Percentiles rank a stretch among this genome's conserved stretches.
These are phyloP conservation scores for Boletus calvinii DNA, from an alignment of 1,284 basidiomycete genomes.

Conservation along the genomic window DNA sequence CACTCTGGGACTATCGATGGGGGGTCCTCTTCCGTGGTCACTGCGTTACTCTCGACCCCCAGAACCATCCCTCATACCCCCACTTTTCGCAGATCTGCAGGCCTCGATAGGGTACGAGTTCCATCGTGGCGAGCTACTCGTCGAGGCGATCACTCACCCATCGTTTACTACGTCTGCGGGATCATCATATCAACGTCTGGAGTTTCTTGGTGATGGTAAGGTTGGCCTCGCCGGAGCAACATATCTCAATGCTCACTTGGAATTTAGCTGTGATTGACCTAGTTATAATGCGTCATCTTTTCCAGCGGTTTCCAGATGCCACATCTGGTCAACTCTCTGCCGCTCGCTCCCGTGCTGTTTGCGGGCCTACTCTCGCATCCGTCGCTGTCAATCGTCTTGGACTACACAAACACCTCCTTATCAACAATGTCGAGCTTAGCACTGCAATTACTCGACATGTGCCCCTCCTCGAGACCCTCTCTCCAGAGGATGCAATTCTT, in stretches of 20 bases:
- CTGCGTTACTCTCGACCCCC: constrained; percentile 38
- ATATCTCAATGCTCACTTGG: constrained; percentile 13
- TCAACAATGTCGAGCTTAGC: constrained; percentile 68
- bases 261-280: constrained; percentile 70
- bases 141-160: constrained; percentile 80
- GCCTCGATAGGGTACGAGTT: constrained; percentile 70
- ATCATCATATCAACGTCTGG: constrained; percentile 77
- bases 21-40: no score
- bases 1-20: no score
- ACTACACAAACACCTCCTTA: constrained; percentile 69
- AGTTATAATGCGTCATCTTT: constrained; percentile 72
- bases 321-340: constrained; percentile 74
- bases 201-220: constrained; percentile 84
- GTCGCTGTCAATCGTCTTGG: constrained; percentile 62
- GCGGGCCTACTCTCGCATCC: constrained; percentile 67
- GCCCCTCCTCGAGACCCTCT: constrained; percentile 53
- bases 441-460: constrained; percentile 60
- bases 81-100: constrained; percentile 58
- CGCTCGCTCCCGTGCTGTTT: constrained; percentile 71
- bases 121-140: constrained; percentile 55
- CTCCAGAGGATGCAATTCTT: constrained; percentile 59
- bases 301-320: constrained; percentile 62
- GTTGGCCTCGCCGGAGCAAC: not conserved
- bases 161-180: constrained; percentile 59
- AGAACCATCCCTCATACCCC: constrained; percentile 37